Conservation (phyloP, 441 rosid genomes). For the Iberis amara region DNA sequence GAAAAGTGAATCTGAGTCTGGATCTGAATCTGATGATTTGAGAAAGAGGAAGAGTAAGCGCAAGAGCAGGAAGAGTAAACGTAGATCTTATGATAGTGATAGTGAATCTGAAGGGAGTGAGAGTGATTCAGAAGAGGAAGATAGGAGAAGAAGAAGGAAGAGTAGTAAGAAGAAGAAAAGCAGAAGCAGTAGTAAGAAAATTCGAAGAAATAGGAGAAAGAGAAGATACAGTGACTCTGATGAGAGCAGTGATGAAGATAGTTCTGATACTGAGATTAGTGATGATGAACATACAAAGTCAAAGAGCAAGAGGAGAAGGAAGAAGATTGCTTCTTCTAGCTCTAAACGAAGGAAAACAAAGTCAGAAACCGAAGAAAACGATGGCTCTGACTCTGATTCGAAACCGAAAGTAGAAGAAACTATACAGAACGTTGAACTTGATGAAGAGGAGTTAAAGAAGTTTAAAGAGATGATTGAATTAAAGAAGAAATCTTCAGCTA, state of each 20-base stretch:
- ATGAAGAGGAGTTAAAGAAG: conserved; percentile 52
- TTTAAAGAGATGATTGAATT: conserved; percentile 72
- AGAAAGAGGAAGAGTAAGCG: conserved; percentile 40
- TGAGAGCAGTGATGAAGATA: conserved; percentile 41
- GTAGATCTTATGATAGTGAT: conserved; percentile 34
- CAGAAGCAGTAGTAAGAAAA: conserved; percentile 34
- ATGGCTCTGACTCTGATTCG: conserved; percentile 34
- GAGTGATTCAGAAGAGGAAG: conserved; percentile 38
- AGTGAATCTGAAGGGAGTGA: conserved; percentile 43
- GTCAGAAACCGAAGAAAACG: conserved; percentile 43
- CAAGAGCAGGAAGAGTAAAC: conserved; percentile 33
- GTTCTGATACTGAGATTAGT: conserved; percentile 37
- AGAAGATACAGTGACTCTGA: conserved; percentile 48
- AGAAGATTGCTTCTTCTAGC: conserved; percentile 24
- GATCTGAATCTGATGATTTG: conserved; percentile 38
- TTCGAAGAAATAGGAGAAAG: conserved; percentile 32
- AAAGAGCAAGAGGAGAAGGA: conserved; percentile 42
- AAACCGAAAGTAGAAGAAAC: conserved; percentile 43
- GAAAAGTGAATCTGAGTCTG: conserved; percentile 34
- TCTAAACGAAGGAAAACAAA: conserved; percentile 32
- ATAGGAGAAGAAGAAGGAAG: conserved; percentile 39
- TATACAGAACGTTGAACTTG: conserved; percentile 37
- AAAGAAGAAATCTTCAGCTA: conserved; percentile 57
- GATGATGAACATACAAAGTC: conserved; percentile 34
- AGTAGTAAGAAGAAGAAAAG: conserved; percentile 33